Base-by-base conservation (phyloP, 2,329 filamentous ascomycete genomes). In the Fusarium devonianum region DNA sequence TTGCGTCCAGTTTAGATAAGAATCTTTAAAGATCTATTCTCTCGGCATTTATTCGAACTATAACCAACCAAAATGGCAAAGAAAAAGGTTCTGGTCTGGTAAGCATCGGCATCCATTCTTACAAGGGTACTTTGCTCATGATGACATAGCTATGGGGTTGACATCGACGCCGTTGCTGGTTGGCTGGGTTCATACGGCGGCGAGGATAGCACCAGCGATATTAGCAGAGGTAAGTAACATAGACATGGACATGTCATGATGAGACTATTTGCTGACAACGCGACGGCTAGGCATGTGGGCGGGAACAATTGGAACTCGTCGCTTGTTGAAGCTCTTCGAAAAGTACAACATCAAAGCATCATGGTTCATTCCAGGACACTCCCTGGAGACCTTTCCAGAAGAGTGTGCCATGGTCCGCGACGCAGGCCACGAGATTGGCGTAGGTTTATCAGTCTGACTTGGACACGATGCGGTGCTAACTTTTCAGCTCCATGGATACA, bases 121-220 rank as follows among this genome's bases (percentile, higher is more conserved):
- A 7, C 17, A 28, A 7, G 19, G 13, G 17, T 10, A 7, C n/a
- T n/a, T n/a, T n/a, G n/a, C n/a, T n/a, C n/a, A n/a, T n/a, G n/a
- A n/a, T n/a, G n/a, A n/a, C n/a, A 35, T 12, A 77, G 81, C 59
- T 89, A 89, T 64, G 86, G 86, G 6, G 84, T 90, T 32, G 88
- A 91, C 59, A 86, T 91, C 28, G 88, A 91, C 62, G 87, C 86
- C 17, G 86, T 90, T 3, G 84, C 87, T 4, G 87, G 88, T n/a
- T 91, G 88, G 88, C 75, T 91, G 2, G 88, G 88, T 1, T 88
- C 83, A 0, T 91, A 92, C 63, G 87, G 86, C 14, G 88, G 88
- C 33, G 83, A 90, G 69, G 87, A 91, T 67, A 86, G 81, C n/a
- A 84, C 83, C 3, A 88, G 80, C 65, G 88, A 91, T 60, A 90